Evolutionary conservation across 129 eudicot species (phyloP).

Genomic region (Artemisia annua): DNA sequence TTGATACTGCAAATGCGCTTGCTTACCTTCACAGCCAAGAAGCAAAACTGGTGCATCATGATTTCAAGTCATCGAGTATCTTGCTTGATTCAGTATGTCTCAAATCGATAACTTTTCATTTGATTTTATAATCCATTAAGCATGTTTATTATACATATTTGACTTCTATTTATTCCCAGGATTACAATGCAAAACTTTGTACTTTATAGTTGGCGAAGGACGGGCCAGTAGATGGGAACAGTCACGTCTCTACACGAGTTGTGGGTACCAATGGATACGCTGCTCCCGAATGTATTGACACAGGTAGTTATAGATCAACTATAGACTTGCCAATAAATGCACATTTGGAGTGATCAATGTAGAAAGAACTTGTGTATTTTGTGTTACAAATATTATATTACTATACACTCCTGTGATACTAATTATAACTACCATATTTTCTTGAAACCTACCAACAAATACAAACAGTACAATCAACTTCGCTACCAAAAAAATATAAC

Average conservation of each 20-base stretch:
- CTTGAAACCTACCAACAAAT: not conserved
- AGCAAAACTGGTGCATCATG: not conserved
- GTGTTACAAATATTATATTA: too few relatives aligned
- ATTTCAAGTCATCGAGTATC: slow-evolving; percentile 7
- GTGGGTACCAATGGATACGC: slow-evolving; percentile 25
- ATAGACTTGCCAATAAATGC: not conserved
- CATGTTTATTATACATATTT: not conserved
- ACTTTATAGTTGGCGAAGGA: slow-evolving; percentile 46
- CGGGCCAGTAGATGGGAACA: slow-evolving; percentile 24
- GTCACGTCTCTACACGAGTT: slow-evolving; percentile 17
- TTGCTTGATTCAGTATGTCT: slow-evolving; percentile 17
- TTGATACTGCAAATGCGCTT: slow-evolving; percentile 17
- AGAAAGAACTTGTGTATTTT: not conserved
- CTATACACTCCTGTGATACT: too few relatives aligned
- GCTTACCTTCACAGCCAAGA: slow-evolving; percentile 21
- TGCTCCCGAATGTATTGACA: slow-evolving; percentile 18
- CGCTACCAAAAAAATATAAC: not conserved
- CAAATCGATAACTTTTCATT: not conserved
- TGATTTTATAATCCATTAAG: not conserved
- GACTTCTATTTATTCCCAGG: slow-evolving; percentile 23
- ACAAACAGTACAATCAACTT: not conserved
- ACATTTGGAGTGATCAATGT: not conserved
- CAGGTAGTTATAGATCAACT: slow-evolving; percentile 4
- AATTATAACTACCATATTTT: not conserved
- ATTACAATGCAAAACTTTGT: slow-evolving; percentile 46